phyloP scores from a whole-genome alignment of 2,329 filamentous ascomycete genomes.

The Phaeosphaeriaceae sp. region DNA sequence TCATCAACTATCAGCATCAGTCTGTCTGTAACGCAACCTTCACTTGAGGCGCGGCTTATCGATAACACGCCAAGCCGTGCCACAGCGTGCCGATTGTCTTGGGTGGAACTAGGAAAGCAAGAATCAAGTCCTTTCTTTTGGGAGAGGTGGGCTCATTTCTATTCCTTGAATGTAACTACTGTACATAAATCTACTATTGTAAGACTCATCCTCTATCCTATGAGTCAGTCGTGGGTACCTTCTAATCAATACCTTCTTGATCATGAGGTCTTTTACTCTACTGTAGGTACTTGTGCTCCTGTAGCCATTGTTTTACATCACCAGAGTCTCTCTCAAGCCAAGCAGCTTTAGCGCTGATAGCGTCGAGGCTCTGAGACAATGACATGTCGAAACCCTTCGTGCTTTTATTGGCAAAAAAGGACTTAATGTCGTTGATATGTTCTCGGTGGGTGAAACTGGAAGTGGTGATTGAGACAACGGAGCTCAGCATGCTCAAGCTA shows the following conservation, averaged over 20 bases:
- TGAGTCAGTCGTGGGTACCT: not conserved
- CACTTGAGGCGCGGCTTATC: not conserved
- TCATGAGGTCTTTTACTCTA: constrained; percentile 2
- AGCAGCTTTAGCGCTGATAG: constrained; percentile 80
- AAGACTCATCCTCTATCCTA: not conserved
- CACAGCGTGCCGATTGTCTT: not conserved
- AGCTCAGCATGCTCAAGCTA: constrained; percentile 83
- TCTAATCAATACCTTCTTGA: no score
- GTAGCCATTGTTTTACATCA: constrained; percentile 77
- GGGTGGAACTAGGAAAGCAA: not conserved
- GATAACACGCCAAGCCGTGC: not conserved
- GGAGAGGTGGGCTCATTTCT: not conserved
- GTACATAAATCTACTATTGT: not conserved
- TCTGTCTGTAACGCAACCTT: no score
- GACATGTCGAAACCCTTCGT: constrained; percentile 88
- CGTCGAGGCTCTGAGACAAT: constrained; percentile 87
- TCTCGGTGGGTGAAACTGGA: constrained; percentile 78
- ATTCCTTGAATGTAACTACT: not conserved
- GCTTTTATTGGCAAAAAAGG: constrained; percentile 82
- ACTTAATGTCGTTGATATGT: constrained; percentile 76
- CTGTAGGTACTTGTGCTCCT: constrained; percentile 67
- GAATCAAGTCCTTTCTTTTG: not conserved
- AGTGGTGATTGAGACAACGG: constrained; percentile 81
- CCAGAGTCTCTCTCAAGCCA: constrained; percentile 79
- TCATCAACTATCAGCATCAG: no score